phyloP scores from a whole-genome alignment of 768 basidiomycete species.

The Leccinum ochraceum region DNA sequence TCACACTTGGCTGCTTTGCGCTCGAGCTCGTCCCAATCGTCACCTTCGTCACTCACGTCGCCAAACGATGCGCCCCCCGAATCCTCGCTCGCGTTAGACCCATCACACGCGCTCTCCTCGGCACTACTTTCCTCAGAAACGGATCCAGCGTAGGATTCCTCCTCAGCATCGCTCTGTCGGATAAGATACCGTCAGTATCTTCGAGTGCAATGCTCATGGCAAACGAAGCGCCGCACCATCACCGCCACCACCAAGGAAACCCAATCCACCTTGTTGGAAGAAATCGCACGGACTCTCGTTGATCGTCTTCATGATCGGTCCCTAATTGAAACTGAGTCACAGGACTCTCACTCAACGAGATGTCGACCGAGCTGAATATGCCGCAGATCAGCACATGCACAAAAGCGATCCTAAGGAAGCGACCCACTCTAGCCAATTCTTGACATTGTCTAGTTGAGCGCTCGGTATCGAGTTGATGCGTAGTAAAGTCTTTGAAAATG shows the following conservation, averaged over 20 bases:
- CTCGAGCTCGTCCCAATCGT: constrained; percentile 97
- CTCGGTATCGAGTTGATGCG: constrained; percentile 94
- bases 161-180: constrained; percentile 37
- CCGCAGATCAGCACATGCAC: constrained; percentile 8
- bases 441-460: constrained; percentile 88
- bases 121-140: too few species aligned
- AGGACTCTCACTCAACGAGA: constrained; percentile 91
- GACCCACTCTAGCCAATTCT: constrained; percentile 97
- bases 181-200: constrained; percentile 39
- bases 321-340: constrained; percentile 93
- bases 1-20: constrained; percentile 85
- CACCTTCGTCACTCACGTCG: constrained; percentile 71
- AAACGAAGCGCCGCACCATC: constrained; percentile 64
- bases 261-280: constrained; percentile 96
- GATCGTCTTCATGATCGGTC: constrained; percentile 95
- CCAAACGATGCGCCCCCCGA: constrained; percentile 52
- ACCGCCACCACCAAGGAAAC: constrained; percentile 75
- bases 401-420: not conserved
- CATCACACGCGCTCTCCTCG: constrained; percentile 35
- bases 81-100: constrained; percentile 50
- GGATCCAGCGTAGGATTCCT: too few species aligned
- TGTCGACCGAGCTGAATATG: constrained; percentile 82
- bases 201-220: not conserved
- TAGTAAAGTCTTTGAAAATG: constrained; percentile 90
- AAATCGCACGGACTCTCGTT: constrained; percentile 95